Percentiles rank a stretch among this genome's conserved stretches.
These are phyloP conservation scores for Camellia japonica DNA, from an alignment of 148 eudicot genomes.

Conservation along the genomic window DNA sequence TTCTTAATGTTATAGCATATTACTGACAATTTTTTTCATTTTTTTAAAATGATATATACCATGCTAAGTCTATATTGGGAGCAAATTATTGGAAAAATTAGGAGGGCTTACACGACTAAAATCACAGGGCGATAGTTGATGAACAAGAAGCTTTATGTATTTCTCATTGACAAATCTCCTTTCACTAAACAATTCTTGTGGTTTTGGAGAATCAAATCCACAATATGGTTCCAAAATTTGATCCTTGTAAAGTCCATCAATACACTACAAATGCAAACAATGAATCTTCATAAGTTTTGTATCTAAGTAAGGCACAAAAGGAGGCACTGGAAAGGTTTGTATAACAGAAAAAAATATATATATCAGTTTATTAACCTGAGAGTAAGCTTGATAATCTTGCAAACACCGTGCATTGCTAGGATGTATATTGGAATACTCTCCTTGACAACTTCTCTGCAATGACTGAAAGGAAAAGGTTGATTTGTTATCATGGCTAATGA, in stretches of 20 bases:
- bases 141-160: not conserved
- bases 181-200: conserved; percentile 1
- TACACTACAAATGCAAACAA: conserved; percentile 16
- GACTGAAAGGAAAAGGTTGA: conserved; percentile 17
- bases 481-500: not conserved
- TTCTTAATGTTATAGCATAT: not conserved
- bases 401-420: conserved; percentile 24
- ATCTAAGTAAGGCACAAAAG: not conserved
- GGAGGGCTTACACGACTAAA: conserved; percentile 18
- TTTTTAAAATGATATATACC: too few relatives aligned
- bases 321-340: not conserved
- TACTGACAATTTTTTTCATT: too few relatives aligned
- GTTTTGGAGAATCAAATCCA: conserved; percentile 13
- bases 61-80: too few relatives aligned
- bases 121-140: conserved; percentile 11
- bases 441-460: conserved; percentile 27
- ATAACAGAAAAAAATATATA: not conserved
- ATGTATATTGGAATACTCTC: conserved; percentile 23
- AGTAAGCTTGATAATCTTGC: conserved; percentile 17
- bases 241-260: conserved; percentile 12
- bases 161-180: conserved; percentile 19
- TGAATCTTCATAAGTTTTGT: not conserved
- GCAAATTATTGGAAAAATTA: not conserved
- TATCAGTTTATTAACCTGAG: conserved; percentile 18
- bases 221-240: conserved; percentile 27